Evolutionary conservation across 2,329 filamentous ascomycete genomes (phyloP).

Genomic region (Cryphonectria radicalis): DNA sequence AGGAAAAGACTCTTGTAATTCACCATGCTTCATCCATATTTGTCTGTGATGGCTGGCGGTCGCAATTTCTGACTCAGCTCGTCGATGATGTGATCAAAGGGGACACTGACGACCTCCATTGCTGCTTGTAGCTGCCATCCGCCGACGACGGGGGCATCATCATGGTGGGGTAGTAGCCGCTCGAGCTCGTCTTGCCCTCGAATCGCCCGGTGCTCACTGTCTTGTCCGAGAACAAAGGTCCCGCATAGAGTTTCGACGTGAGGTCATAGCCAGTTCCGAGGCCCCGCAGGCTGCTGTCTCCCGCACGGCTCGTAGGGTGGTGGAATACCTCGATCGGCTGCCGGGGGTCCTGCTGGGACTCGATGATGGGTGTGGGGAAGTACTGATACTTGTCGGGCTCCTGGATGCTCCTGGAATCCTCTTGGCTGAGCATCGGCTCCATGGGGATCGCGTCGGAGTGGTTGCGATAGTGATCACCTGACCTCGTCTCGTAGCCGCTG

Average conservation of each 20-base stretch:
- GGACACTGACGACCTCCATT: conserved; percentile 32
- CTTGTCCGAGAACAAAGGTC: conserved; percentile 44
- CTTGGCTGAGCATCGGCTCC: conserved; percentile 55
- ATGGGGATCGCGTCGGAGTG: conserved; percentile 55
- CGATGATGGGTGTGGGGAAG: conserved; percentile 56
- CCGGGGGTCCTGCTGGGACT: conserved; percentile 48
- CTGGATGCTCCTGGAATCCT: conserved; percentile 56
- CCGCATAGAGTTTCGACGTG: conserved; percentile 49
- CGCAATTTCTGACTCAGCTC: conserved; percentile 34
- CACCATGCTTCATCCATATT: not conserved
- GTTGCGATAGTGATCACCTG: conserved; percentile 46
- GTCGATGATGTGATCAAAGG: conserved; percentile 31
- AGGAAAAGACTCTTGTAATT: not conserved
- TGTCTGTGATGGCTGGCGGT: conserved; percentile 31
- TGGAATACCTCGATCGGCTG: conserved; percentile 55
- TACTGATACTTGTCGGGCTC: conserved; percentile 59
- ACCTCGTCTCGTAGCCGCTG: conserved; percentile 45
- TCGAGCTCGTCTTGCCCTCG: conserved; percentile 56
- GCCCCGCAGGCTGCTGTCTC: conserved; percentile 39
- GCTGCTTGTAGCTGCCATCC: conserved; percentile 18
- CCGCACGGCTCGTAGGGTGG: conserved; percentile 40
- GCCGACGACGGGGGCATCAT: conserved; percentile 44
- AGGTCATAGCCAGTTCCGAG: conserved; percentile 38
- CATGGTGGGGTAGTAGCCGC: conserved; percentile 58
- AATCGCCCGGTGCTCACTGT: conserved; percentile 50